Evolutionary conservation across 495 filamentous ascomycete genomes (phyloP).

Genomic region (Achaetomiella virescens): DNA sequence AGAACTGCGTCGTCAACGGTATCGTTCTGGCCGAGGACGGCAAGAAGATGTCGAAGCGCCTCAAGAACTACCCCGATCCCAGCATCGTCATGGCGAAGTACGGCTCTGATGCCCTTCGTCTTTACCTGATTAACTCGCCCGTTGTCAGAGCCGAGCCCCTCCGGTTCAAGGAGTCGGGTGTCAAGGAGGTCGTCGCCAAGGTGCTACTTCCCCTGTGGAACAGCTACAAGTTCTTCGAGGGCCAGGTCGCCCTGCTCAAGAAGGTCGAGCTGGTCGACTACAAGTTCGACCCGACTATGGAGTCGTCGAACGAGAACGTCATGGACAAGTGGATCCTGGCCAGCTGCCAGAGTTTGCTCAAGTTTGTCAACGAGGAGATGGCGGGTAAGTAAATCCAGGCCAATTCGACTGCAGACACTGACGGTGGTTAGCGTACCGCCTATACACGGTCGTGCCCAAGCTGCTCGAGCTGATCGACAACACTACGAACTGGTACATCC

Average conservation of each 20-base stretch:
- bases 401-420: background rate
- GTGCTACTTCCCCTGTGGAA: conserved; percentile 95
- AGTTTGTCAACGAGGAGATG: conserved; percentile 96
- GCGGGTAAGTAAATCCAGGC: conserved; percentile 44
- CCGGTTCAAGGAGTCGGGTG: conserved; percentile 84
- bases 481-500: conserved; percentile 98
- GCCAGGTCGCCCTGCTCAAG: conserved; percentile 88
- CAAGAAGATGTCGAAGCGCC: conserved; percentile 98
- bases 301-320: conserved; percentile 75
- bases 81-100: conserved; percentile 76
- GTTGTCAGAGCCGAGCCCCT: conserved; percentile 91
- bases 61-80: conserved; percentile 97
- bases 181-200: conserved; percentile 93
- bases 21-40: conserved; percentile 92
- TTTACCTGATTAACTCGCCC: conserved; percentile 96
- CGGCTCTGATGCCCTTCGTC: conserved; percentile 85
- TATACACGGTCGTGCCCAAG: conserved; percentile 92
- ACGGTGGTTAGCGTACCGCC: conserved; percentile 54
- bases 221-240: conserved; percentile 94
- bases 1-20: conserved; percentile 95
- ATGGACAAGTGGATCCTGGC: conserved; percentile 98
- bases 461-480: conserved; percentile 87
- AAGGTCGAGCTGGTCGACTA: conserved; percentile 78
- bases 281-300: conserved; percentile 68
- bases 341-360: conserved; percentile 83